Conservation (phyloP, 1,139 yeast species). For the Lodderomyces oxycetoniae region DNA sequence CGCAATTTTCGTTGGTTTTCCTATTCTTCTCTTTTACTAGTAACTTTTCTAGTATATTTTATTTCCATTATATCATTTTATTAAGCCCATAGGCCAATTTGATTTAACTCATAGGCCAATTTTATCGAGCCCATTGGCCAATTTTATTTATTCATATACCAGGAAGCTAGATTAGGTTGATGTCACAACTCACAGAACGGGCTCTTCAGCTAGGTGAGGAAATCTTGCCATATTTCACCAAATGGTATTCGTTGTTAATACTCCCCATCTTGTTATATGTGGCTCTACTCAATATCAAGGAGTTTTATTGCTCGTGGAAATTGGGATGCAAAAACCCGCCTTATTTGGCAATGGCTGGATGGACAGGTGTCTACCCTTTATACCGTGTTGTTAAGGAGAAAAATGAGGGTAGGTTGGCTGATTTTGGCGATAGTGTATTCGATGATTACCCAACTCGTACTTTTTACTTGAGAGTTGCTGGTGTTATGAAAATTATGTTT, state of each 20-base stretch:
- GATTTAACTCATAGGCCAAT: too few species aligned
- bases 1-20: too few species aligned
- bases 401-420: constrained; percentile 24
- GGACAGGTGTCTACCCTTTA: constrained; percentile 18
- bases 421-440: constrained; percentile 17
- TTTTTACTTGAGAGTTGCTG: constrained; percentile 36
- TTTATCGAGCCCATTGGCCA: too few species aligned
- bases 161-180: too few species aligned
- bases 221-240: constrained; percentile 11
- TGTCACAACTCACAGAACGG: too few species aligned
- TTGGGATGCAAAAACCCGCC: constrained; percentile 12
- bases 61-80: too few species aligned
- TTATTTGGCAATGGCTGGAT: constrained; percentile 10
- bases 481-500: constrained; percentile 17
- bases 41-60: too few species aligned
- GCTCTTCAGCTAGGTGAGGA: constrained; percentile 3
- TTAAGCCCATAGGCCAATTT: too few species aligned
- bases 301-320: constrained; percentile 5
- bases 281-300: constrained; percentile 5
- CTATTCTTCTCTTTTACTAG: too few species aligned
- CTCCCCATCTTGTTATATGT: constrained; percentile 8
- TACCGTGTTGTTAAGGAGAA: constrained; percentile 18
- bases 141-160: too few species aligned
- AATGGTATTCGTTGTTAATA: constrained; percentile 15
- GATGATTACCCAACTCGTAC: constrained; percentile 10